Conservation (phyloP, 208 protist species). For the Naegleria lovaniensis region DNA sequence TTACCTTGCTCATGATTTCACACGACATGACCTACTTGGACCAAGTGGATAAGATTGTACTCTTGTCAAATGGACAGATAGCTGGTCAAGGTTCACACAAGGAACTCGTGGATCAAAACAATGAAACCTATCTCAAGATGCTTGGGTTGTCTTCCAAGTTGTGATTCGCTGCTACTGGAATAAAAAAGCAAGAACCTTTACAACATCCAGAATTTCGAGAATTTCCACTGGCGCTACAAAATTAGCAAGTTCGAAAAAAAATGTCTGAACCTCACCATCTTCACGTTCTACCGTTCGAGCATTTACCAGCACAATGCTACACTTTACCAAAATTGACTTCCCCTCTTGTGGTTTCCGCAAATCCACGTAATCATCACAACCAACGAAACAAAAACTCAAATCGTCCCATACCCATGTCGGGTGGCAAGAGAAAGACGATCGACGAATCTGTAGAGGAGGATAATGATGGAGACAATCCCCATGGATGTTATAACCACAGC, state of each 20-base stretch:
- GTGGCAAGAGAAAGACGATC: not conserved
- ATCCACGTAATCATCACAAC: not conserved
- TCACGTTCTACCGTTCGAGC: not conserved
- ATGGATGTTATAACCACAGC: too few species aligned
- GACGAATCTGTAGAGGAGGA: not conserved
- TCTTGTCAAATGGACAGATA: not conserved
- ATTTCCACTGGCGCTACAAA: not conserved
- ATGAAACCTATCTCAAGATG: constrained; percentile 1
- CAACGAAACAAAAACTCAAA: too few species aligned
- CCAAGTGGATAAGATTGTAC: not conserved
- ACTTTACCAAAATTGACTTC: not conserved
- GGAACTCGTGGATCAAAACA: not conserved
- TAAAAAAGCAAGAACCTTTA: not conserved
- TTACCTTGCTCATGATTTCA: constrained; percentile 14
- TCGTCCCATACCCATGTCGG: too few species aligned
- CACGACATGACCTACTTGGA: constrained; percentile 22
- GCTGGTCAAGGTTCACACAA: not conserved
- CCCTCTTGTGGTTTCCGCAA: not conserved
- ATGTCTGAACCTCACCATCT: not conserved
- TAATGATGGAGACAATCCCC: not conserved
- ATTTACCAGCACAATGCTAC: not conserved
- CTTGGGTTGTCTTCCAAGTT: not conserved
- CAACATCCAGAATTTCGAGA: not conserved
- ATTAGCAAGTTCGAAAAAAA: not conserved
- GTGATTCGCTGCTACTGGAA: not conserved